A percentile compares a stretch with the other conserved stretches of the same genome.
Conservation (phyloP, 805 yeast species). For the Yamadazyma sp. region DNA sequence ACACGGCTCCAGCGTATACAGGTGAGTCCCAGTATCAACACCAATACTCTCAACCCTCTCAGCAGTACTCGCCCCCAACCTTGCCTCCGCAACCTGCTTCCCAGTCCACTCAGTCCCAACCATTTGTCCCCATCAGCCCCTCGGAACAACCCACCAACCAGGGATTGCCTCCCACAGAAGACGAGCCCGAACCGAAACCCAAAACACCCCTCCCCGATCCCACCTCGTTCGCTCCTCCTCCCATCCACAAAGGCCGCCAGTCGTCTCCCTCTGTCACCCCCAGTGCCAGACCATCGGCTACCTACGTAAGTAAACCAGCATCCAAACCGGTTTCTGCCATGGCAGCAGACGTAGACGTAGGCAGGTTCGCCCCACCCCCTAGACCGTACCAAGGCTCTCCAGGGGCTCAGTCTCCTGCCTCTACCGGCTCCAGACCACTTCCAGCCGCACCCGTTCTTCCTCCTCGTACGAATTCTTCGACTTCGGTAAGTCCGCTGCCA, state of each 20-base stretch:
- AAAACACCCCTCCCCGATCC: slow-evolving; percentile 35
- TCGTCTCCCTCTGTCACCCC: slow-evolving; percentile 4
- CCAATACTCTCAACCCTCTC: slow-evolving; percentile 14
- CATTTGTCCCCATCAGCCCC: slow-evolving; percentile 8
- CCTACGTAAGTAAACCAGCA: not conserved
- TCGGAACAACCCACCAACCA: slow-evolving; percentile 6
- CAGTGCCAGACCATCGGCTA: not conserved
- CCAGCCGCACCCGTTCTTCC: slow-evolving; percentile 13
- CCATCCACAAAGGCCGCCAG: slow-evolving; percentile 33
- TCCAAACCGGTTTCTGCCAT: slow-evolving; percentile 13
- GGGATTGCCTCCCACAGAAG: slow-evolving; percentile 3
- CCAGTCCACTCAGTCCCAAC: slow-evolving; percentile 2
- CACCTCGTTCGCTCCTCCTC: slow-evolving; percentile 42
- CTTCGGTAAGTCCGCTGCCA: slow-evolving; percentile 6
- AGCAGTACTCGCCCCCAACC: too few relatives aligned
- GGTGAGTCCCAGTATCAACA: too few relatives aligned
- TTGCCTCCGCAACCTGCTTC: slow-evolving; percentile 9
- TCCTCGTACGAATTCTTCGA: slow-evolving; percentile 10
- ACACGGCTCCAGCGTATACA: too few relatives aligned
- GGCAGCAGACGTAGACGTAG: slow-evolving; percentile 24
- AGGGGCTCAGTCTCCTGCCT: not conserved
- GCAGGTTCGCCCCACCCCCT: slow-evolving; percentile 29
- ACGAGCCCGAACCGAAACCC: slow-evolving; percentile 13
- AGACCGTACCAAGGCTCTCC: slow-evolving; percentile 12
- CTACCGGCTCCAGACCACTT: not conserved